phyloP scores from a whole-genome alignment of 2,329 filamentous ascomycete species.

The Fusarium pseudoanthophilum region DNA sequence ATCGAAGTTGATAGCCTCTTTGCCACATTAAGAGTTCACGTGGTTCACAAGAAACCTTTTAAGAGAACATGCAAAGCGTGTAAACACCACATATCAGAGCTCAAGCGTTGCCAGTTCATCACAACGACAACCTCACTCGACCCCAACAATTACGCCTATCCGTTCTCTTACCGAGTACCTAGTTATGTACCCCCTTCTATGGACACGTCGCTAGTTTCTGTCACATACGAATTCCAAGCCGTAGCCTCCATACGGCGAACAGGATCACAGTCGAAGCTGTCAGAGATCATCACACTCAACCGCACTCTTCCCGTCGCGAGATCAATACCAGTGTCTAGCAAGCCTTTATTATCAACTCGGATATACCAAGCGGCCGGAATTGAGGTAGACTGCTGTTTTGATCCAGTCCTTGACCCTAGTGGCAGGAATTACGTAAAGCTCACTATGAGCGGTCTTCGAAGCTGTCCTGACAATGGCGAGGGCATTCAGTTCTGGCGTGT shows the following conservation, averaged over 20 bases:
- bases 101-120: constrained; percentile 31
- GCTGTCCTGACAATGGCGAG: constrained; percentile 70
- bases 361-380: constrained; percentile 93
- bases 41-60: constrained; percentile 22
- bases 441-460: constrained; percentile 70
- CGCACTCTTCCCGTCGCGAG: constrained; percentile 79
- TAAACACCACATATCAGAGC: constrained; percentile 24
- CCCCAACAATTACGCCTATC: constrained; percentile 62
- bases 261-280: constrained; percentile 46
- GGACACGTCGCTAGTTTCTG: constrained; percentile 74
- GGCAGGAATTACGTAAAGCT: constrained; percentile 67
- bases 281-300: constrained; percentile 67
- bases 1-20: constrained; percentile 20
- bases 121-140: background rate
- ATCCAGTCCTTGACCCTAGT: constrained; percentile 83
- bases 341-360: constrained; percentile 75
- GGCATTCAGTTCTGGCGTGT: constrained; percentile 81
- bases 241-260: constrained; percentile 68
- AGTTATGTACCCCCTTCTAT: constrained; percentile 85
- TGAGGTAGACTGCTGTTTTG: constrained; percentile 81
- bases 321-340: constrained; percentile 75
- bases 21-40: constrained; percentile 1
- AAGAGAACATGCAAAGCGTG: constrained; percentile 28
- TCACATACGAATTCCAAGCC: constrained; percentile 82
- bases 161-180: constrained; percentile 85